phyloP scores from a whole-genome alignment of 805 yeast genomes.

The Wickerhamomyces rabaulensis region DNA sequence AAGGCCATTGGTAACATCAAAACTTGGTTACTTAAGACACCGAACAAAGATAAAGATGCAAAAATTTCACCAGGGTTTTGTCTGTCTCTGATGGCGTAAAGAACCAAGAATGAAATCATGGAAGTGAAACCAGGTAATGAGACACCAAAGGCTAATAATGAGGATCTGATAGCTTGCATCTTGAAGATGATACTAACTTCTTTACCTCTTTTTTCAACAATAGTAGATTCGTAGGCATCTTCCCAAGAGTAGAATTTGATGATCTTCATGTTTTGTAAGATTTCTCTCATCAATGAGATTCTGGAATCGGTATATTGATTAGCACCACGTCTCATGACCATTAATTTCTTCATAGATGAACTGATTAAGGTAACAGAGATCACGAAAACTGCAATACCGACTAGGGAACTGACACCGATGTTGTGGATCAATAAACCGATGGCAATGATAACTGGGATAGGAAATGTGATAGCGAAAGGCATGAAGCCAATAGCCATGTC shows the following conservation, averaged over 20 bases:
- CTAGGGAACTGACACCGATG: conserved; percentile 63
- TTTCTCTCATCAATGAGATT: conserved; percentile 56
- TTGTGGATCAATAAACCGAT: conserved; percentile 58
- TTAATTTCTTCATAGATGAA: conserved; percentile 39
- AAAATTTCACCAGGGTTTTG: conserved; percentile 58
- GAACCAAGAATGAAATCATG: conserved; percentile 43
- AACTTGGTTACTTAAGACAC: conserved; percentile 54
- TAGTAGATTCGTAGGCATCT: conserved; percentile 54
- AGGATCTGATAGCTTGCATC: conserved; percentile 58
- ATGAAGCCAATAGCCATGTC: conserved; percentile 64
- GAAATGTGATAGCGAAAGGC: conserved; percentile 50
- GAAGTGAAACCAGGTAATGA: conserved; percentile 48
- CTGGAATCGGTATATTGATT: conserved; percentile 59
- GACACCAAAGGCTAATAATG: conserved; percentile 45
- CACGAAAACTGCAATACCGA: conserved; percentile 55
- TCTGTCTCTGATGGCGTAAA: conserved; percentile 33
- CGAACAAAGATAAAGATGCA: conserved; percentile 66
- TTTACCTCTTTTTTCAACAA: conserved; percentile 44
- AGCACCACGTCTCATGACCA: conserved; percentile 48
- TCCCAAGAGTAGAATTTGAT: conserved; percentile 90
- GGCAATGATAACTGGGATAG: conserved; percentile 57
- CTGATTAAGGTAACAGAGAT: conserved; percentile 44
- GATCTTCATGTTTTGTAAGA: conserved; percentile 55
- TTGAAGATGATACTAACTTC: conserved; percentile 55
- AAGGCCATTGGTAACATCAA: conserved; percentile 68